These are phyloP conservation scores for Ambrosiella cleistominuta DNA, from an alignment of 2,329 filamentous ascomycete genomes.

Conservation along the genomic window DNA sequence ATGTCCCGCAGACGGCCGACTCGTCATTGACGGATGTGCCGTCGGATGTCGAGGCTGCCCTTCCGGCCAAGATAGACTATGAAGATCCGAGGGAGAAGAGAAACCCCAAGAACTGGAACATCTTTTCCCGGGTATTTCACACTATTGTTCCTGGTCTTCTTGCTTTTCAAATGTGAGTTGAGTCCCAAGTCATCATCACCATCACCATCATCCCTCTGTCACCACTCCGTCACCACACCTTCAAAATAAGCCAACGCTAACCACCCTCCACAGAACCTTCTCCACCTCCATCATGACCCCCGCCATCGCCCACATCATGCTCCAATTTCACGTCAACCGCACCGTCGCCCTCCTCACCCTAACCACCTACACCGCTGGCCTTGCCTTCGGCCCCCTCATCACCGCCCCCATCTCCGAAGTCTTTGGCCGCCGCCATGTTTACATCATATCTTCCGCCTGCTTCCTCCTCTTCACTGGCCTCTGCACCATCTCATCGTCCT, in stretches of 20 bases:
- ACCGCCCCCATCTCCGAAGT: conserved; percentile 42
- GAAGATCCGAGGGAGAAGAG: conserved; percentile 12
- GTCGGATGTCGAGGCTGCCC: neutral
- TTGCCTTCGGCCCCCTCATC: conserved; percentile 41
- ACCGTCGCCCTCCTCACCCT: conserved; percentile 41
- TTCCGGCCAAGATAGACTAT: neutral
- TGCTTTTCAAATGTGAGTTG: conserved; percentile 13
- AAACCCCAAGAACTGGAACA: conserved; percentile 14
- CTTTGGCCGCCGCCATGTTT: conserved; percentile 36
- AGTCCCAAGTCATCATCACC: neutral
- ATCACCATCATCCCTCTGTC: neutral
- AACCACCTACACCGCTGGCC: conserved; percentile 41
- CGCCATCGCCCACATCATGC: conserved; percentile 27
- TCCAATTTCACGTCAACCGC: conserved; percentile 34
- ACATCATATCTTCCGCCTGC: conserved; percentile 30
- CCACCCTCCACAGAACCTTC: conserved; percentile 25
- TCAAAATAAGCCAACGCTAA: neutral
- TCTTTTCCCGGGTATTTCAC: conserved; percentile 6
- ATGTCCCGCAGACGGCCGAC: neutral
- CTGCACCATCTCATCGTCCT: conserved; percentile 30
- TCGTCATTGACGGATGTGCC: neutral
- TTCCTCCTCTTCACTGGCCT: conserved; percentile 37
- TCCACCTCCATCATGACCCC: conserved; percentile 37
- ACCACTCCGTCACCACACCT: neutral
- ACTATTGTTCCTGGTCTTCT: conserved; percentile 13